Conservation (phyloP, 306 rosid species). For the Acacia melanoxylon region DNA sequence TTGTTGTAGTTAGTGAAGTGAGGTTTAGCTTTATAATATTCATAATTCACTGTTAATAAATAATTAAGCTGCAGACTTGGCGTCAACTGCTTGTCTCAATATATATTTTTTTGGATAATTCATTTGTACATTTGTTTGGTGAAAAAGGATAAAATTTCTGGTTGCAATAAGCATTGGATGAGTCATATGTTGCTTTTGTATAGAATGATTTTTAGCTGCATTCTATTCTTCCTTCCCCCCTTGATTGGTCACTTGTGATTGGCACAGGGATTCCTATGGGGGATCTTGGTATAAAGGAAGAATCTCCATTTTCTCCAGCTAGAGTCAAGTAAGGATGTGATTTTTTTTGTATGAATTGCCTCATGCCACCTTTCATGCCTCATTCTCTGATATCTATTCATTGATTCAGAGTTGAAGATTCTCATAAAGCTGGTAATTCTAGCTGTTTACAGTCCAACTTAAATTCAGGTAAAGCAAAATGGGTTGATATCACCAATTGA, state of each 20-base stretch:
- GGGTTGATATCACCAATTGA: conserved; percentile 7
- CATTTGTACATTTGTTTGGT: conserved; percentile 24
- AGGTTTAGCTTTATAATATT: not conserved
- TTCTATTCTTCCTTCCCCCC: conserved; percentile 6
- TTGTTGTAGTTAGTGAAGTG: conserved; percentile 11
- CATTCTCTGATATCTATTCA: conserved; percentile 30
- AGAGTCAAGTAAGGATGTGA: conserved; percentile 73
- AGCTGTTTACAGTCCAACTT: conserved; percentile 65
- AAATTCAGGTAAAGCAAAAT: conserved; percentile 58
- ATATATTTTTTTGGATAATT: conserved; percentile 7
- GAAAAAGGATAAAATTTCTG: not conserved
- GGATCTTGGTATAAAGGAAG: conserved; percentile 78
- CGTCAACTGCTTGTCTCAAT: conserved; percentile 3
- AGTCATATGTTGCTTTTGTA: conserved; percentile 23
- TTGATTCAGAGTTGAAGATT: conserved; percentile 75
- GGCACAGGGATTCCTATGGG: conserved; percentile 66
- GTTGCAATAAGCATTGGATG: conserved; percentile 5
- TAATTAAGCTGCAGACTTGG: not conserved
- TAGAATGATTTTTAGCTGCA: conserved; percentile 18
- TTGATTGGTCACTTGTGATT: conserved; percentile 23
- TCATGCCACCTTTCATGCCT: conserved; percentile 21
- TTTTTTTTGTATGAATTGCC: conserved; percentile 22
- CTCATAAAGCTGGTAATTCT: conserved; percentile 67
- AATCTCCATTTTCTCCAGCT: conserved; percentile 76
- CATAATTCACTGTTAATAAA: not conserved